Percentiles rank a stretch among this genome's conserved stretches.
These are phyloP conservation scores for Polyplosphaeria fusca DNA, from an alignment of 495 filamentous ascomycete genomes.

Conservation along the genomic window DNA sequence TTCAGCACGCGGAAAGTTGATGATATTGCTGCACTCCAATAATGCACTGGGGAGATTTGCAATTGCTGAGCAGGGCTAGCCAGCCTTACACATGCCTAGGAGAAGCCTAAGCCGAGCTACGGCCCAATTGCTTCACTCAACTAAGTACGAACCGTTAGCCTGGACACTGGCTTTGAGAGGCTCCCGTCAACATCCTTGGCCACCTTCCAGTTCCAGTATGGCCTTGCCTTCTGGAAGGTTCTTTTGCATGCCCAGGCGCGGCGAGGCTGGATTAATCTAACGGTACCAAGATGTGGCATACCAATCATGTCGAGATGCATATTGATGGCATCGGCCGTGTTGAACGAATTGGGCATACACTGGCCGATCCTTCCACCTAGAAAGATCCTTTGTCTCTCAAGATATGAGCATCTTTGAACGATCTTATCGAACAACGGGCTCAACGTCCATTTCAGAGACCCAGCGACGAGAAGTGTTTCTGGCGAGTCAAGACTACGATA, in stretches of 20 bases:
- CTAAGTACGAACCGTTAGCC: constrained; percentile 4
- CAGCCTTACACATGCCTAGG: no score
- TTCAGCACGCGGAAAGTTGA: no score
- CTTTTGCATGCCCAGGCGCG: background rate
- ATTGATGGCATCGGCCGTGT: no score
- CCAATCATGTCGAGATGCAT: no score
- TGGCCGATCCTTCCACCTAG: background rate
- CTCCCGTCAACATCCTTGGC: background rate
- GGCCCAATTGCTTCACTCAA: no score
- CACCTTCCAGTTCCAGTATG: constrained; percentile 4
- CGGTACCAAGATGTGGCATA: background rate
- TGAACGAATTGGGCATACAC: no score
- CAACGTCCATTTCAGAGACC: background rate
- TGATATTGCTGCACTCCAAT: no score
- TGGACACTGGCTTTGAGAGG: constrained; percentile 3
- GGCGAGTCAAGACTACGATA: background rate
- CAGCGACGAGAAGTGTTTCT: background rate
- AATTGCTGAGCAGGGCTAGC: no score
- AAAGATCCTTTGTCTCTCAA: background rate
- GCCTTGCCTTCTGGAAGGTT: constrained; percentile 18
- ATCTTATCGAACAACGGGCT: background rate
- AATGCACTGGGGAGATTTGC: no score
- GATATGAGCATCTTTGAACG: background rate
- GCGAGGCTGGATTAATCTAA: constrained; percentile 4
- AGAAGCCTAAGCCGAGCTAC: no score